Evolutionary conservation across 2,329 filamentous ascomycete species (phyloP).

Genomic region (Fusarium sp.): DNA sequence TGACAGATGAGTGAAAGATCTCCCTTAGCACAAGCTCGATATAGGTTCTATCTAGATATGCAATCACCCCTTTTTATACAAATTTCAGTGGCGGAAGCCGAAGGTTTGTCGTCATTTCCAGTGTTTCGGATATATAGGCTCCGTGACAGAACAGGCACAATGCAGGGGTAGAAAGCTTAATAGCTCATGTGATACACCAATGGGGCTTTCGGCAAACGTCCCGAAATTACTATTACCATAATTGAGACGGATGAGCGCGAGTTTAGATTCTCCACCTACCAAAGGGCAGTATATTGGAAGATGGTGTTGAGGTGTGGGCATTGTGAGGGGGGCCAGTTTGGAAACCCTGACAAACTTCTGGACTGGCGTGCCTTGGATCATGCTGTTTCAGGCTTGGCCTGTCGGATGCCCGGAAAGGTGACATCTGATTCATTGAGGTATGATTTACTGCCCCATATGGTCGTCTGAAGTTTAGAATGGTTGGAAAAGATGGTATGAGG

Average conservation of each 20-base stretch:
- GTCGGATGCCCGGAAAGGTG: not conserved
- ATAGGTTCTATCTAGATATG: not conserved
- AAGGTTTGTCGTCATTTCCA: not conserved
- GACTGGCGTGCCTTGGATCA: not conserved
- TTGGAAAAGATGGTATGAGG: no score
- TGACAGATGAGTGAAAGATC: no score
- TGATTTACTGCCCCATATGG: not conserved
- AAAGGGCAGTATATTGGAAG: not conserved
- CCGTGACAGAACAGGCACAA: not conserved
- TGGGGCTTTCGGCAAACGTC: not conserved
- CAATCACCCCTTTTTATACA: not conserved
- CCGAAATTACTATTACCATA: not conserved
- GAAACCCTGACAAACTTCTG: not conserved
- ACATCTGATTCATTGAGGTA: not conserved
- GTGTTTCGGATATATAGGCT: not conserved
- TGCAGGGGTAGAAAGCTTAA: not conserved
- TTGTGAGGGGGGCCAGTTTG: not conserved
- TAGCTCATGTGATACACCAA: not conserved
- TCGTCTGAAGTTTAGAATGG: no score
- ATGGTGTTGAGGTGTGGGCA: not conserved
- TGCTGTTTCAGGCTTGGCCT: not conserved
- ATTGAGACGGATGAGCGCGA: not conserved
- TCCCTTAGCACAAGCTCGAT: not conserved
- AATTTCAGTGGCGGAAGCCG: not conserved
- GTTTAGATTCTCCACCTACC: not conserved